Percentiles rank a stretch among this genome's conserved stretches.
These are phyloP conservation scores for Aspergillus texensis DNA, from an alignment of 2,329 filamentous ascomycete species.

Conservation along the genomic window DNA sequence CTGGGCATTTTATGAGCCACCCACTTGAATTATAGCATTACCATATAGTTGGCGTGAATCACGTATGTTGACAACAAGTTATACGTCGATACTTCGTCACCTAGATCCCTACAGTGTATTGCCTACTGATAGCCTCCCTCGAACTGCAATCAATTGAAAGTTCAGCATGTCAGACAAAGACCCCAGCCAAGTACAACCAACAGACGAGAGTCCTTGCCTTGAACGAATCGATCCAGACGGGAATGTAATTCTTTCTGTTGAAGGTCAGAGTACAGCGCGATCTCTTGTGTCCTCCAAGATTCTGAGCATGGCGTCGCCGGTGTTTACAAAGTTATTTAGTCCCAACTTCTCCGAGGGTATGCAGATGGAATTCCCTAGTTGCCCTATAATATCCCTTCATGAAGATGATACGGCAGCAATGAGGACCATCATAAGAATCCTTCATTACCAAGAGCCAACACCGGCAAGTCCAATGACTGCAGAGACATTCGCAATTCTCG, in stretches of 20 bases:
- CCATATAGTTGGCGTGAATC: no score
- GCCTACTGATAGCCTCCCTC: background rate
- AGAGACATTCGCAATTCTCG: background rate
- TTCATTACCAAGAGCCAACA: slow-evolving; percentile 6
- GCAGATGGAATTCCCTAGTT: background rate
- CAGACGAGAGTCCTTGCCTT: background rate
- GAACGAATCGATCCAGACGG: slow-evolving; percentile 7
- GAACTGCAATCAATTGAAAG: background rate
- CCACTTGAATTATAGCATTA: no score
- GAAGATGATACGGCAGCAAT: slow-evolving; percentile 7
- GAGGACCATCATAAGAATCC: slow-evolving; percentile 1
- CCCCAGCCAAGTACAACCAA: background rate
- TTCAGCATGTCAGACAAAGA: background rate
- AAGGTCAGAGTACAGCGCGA: background rate
- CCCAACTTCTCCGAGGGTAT: slow-evolving; percentile 1
- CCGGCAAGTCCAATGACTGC: background rate
- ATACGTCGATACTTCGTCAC: no score
- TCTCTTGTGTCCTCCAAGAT: slow-evolving; percentile 14
- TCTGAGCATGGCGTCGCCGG: slow-evolving; percentile 2
- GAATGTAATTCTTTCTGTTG: slow-evolving; percentile 4
- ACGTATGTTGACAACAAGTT: no score
- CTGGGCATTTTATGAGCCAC: no score
- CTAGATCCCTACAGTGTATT: no score
- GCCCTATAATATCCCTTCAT: slow-evolving; percentile 4
- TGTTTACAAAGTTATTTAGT: slow-evolving; percentile 5